Percentiles rank a stretch among this genome's conserved stretches.
phyloP scores from a whole-genome alignment of 176 grass and related monocot genomes.

The maize (Zea mays) region DNA sequence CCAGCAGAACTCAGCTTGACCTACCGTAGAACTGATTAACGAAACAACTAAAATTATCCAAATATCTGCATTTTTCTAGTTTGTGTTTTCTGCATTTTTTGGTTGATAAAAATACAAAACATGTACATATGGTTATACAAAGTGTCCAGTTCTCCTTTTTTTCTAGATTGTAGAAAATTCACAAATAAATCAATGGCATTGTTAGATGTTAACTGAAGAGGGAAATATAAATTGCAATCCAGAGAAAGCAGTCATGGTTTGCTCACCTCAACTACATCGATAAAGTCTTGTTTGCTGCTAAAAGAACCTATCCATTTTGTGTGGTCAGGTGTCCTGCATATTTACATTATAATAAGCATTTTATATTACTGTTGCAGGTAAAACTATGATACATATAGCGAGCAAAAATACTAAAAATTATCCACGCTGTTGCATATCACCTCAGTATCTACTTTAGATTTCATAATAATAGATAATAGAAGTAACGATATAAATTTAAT shows the following conservation, averaged over 20 bases:
- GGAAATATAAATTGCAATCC: not conserved
- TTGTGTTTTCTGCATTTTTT: not conserved
- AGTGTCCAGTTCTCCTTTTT: not conserved
- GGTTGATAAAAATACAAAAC: not conserved
- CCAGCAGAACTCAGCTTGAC: not conserved
- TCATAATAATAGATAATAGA: not conserved
- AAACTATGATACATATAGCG: not conserved
- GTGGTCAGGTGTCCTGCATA: conserved; percentile 80
- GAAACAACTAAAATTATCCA: not conserved
- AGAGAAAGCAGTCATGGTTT: conserved; percentile 4
- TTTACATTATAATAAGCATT: not conserved
- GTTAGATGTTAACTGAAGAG: conserved; percentile 3
- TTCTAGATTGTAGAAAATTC: not conserved
- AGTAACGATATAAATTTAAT: not conserved
- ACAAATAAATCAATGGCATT: not conserved
- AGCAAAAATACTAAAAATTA: not conserved
- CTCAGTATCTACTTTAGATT: not conserved
- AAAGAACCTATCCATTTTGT: conserved; percentile 99
- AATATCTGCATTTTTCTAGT: too few relatives aligned
- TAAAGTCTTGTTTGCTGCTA: conserved; percentile 82
- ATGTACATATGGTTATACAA: not conserved
- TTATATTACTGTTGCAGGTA: not conserved
- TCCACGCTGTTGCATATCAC: not conserved
- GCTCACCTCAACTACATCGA: conserved; percentile 87
- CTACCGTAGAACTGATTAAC: not conserved